These are phyloP conservation scores for Boletus pseudopeckii DNA, from an alignment of 768 basidiomycete species.

Conservation along the genomic window DNA sequence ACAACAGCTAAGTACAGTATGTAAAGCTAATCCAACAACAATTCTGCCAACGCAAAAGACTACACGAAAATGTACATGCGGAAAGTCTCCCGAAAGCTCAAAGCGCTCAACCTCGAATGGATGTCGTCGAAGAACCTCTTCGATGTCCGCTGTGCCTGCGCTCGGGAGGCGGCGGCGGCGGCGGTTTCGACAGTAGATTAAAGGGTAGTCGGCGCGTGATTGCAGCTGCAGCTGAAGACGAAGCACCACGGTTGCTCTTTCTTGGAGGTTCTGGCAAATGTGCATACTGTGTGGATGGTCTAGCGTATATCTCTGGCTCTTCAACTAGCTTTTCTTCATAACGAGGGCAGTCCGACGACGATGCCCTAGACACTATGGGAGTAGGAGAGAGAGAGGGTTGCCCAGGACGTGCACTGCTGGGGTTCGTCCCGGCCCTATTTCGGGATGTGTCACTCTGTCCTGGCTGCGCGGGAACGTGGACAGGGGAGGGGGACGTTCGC, in stretches of 20 bases:
- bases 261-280: slow-evolving; percentile 67
- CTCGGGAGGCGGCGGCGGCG: slow-evolving; percentile 18
- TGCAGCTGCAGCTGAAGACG: slow-evolving; percentile 47
- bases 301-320: slow-evolving; percentile 52
- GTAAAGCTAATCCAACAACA: slow-evolving; percentile 28
- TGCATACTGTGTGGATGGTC: slow-evolving; percentile 68
- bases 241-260: slow-evolving; percentile 38
- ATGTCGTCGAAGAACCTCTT: slow-evolving; percentile 42
- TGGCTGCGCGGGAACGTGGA: slow-evolving; percentile 31
- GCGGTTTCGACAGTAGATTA: slow-evolving; percentile 59
- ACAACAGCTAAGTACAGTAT: slow-evolving; percentile 7
- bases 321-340: slow-evolving; percentile 38
- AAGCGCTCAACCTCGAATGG: slow-evolving; percentile 29
- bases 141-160: slow-evolving; percentile 34
- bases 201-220: slow-evolving; percentile 61
- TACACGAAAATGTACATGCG: slow-evolving; percentile 9
- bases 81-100: slow-evolving; percentile 9
- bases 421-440: slow-evolving; percentile 66
- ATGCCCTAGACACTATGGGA: slow-evolving; percentile 47
- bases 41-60: not conserved
- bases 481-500: slow-evolving; percentile 45
- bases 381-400: slow-evolving; percentile 38
- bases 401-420: slow-evolving; percentile 44
- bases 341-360: slow-evolving; percentile 51
- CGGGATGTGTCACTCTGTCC: slow-evolving; percentile 45